Evolutionary conservation across 768 basidiomycete genomes (phyloP).

Genomic region (Mycena galopus): DNA sequence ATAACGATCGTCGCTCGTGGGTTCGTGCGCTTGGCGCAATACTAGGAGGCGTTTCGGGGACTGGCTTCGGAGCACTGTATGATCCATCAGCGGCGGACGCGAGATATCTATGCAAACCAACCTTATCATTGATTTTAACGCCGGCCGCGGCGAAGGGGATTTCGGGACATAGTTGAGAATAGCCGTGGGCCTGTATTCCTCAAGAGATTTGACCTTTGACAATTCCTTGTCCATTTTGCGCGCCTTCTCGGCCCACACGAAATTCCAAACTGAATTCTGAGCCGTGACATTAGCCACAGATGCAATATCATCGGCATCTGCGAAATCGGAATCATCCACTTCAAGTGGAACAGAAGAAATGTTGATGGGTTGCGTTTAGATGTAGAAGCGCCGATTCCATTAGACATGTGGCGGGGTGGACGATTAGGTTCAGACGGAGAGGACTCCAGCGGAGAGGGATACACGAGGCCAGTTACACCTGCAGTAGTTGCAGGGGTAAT

Average conservation of each 20-base stretch:
- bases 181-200: constrained; percentile 36
- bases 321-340: constrained; percentile 42
- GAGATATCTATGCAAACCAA: constrained; percentile 14
- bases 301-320: not conserved
- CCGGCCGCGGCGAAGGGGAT: constrained; percentile 32
- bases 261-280: constrained; percentile 58
- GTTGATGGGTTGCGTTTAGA: constrained; percentile 22
- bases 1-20: constrained; percentile 27
- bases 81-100: not conserved
- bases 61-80: not conserved
- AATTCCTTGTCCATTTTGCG: constrained; percentile 56
- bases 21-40: constrained; percentile 20
- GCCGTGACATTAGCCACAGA: constrained; percentile 41
- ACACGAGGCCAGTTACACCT: constrained; percentile 30
- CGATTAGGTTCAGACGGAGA: constrained; percentile 19
- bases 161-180: not conserved
- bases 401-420: constrained; percentile 25
- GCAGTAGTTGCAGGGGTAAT: constrained; percentile 31
- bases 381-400: constrained; percentile 13
- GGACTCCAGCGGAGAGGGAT: constrained; percentile 28
- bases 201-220: constrained; percentile 63
- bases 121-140: constrained; percentile 32
- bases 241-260: constrained; percentile 57
- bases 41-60: constrained; percentile 11
- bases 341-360: constrained; percentile 36